Percentiles rank a stretch among this genome's conserved stretches.
phyloP scores from a whole-genome alignment of 768 basidiomycete species.

The Naganishia antarctica region DNA sequence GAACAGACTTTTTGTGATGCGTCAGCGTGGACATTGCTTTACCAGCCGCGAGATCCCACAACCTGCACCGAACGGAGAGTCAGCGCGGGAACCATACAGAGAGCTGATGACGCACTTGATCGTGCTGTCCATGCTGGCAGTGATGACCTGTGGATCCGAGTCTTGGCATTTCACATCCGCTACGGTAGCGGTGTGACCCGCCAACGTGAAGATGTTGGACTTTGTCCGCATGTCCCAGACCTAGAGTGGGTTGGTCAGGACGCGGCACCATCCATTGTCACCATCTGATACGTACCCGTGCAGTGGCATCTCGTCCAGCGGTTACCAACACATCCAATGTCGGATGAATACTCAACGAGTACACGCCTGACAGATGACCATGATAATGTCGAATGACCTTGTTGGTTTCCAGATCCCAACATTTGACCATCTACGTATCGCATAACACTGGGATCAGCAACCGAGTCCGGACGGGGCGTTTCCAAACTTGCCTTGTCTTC shows the following conservation, averaged over 20 bases:
- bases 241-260: too few species aligned
- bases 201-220: slow-evolving; percentile 84
- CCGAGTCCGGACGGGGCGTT: too few species aligned
- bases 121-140: slow-evolving; percentile 97
- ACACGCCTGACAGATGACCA: slow-evolving; percentile 97
- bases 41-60: slow-evolving; percentile 97
- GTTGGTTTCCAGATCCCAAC: slow-evolving; percentile 98
- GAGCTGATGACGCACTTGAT: slow-evolving; percentile 61
- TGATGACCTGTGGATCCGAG: slow-evolving; percentile 95
- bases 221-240: slow-evolving; percentile 99
- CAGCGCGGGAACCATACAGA: slow-evolving; percentile 12
- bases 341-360: slow-evolving; percentile 81
- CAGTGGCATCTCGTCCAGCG: slow-evolving; percentile 89
- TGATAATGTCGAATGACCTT: slow-evolving; percentile 99
- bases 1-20: slow-evolving; percentile 98
- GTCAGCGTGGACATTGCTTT: slow-evolving; percentile 94
- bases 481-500: slow-evolving; percentile 93
- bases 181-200: slow-evolving; percentile 91
- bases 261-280: too few species aligned
- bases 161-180: slow-evolving; percentile 95
- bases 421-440: slow-evolving; percentile 85
- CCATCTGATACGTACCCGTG: slow-evolving; percentile 63
- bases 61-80: slow-evolving; percentile 51
- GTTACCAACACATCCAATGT: slow-evolving; percentile 94
- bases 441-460: background rate